Evolutionary conservation across 768 basidiomycete species (phyloP).

Genomic region (Agaricus sinodeliciosus): DNA sequence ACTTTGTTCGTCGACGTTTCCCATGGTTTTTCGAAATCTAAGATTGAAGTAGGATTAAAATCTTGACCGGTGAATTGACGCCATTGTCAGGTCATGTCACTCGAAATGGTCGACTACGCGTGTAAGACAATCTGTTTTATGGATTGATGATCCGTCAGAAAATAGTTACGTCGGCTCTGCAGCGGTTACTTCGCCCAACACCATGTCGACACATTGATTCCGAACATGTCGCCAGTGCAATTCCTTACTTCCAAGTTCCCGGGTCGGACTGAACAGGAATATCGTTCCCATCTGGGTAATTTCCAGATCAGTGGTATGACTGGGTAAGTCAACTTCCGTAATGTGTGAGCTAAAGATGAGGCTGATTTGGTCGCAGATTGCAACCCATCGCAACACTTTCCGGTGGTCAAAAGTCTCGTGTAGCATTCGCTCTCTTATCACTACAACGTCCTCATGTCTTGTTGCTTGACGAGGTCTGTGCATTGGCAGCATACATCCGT

Average conservation of each 20-base stretch:
- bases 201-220: conserved; percentile 87
- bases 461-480: conserved; percentile 85
- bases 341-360: background rate
- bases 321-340: conserved; percentile 39
- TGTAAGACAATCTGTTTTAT: conserved; percentile 42
- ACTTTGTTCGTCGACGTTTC: conserved; percentile 54
- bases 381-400: conserved; percentile 88
- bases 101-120: conserved; percentile 85
- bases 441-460: conserved; percentile 88
- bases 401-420: conserved; percentile 95
- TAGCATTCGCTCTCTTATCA: conserved; percentile 85
- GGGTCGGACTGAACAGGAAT: conserved; percentile 94
- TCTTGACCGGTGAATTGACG: conserved; percentile 78
- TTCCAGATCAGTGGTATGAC: conserved; percentile 98
- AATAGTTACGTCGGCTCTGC: conserved; percentile 3
- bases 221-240: conserved; percentile 85
- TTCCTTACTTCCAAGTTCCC: conserved; percentile 92
- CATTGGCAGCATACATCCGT: background rate
- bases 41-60: conserved; percentile 63
- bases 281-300: conserved; percentile 89
- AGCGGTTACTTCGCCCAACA: conserved; percentile 94
- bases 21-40: background rate
- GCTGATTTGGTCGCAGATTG: conserved; percentile 35
- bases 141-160: background rate
- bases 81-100: conserved; percentile 75